These are phyloP conservation scores for Oryza officinalis DNA, from an alignment of 176 grass and related monocot species.

Conservation along the genomic window DNA sequence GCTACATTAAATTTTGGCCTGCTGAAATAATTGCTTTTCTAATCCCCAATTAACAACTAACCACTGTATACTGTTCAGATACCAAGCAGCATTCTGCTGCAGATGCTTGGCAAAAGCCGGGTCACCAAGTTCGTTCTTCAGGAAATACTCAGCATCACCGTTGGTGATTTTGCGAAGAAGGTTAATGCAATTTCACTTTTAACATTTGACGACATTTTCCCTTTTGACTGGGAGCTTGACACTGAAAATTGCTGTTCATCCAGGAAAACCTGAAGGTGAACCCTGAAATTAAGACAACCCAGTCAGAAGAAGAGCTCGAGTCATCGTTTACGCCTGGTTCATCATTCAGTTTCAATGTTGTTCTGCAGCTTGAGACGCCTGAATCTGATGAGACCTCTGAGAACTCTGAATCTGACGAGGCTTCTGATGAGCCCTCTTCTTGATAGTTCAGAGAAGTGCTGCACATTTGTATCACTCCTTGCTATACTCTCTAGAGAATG, in stretches of 20 bases:
- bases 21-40: conserved; percentile 22
- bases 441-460: conserved; percentile 18
- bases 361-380: conserved; percentile 49
- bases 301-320: conserved; percentile 61
- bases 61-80: conserved; percentile 44
- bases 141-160: conserved; percentile 66
- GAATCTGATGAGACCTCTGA: conserved; percentile 30
- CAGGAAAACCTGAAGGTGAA: conserved; percentile 70
- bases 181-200: conserved; percentile 33
- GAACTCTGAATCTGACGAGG: conserved; percentile 36
- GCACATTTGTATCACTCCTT: neutral
- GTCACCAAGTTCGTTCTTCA: conserved; percentile 75
- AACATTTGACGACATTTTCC: neutral
- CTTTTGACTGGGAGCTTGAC: neutral
- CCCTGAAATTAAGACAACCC: conserved; percentile 55
- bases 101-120: conserved; percentile 73
- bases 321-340: conserved; percentile 52
- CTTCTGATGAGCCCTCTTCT: conserved; percentile 25
- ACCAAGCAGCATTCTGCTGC: conserved; percentile 64
- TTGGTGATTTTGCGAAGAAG: conserved; percentile 69
- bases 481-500: conserved; percentile 15
- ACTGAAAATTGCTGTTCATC: conserved; percentile 8
- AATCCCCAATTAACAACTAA: neutral
- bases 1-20: conserved; percentile 11
- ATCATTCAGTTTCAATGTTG: conserved; percentile 57